Percentiles rank a stretch among this genome's conserved stretches.
Conservation (phyloP, 495 filamentous ascomycete species). For the Articulospora tetracladia region DNA sequence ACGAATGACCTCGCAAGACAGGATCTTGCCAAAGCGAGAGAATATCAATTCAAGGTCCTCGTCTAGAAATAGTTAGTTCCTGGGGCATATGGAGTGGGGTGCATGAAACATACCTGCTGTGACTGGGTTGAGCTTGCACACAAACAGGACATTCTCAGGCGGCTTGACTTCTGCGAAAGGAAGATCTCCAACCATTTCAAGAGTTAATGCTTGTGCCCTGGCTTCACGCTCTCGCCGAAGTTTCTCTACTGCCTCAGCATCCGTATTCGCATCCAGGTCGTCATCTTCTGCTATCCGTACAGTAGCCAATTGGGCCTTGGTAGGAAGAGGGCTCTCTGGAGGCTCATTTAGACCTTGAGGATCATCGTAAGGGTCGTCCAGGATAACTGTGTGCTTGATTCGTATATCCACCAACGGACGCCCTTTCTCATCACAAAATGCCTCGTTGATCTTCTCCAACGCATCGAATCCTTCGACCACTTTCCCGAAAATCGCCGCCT, state of each 20-base stretch:
- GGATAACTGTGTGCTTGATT: constrained; percentile 82
- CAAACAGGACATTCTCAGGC: constrained; percentile 94
- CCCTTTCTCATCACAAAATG: constrained; percentile 79
- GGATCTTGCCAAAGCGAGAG: constrained; percentile 90
- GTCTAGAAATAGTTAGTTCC: constrained; percentile 38
- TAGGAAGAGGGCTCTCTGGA: constrained; percentile 74
- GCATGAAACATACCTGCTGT: constrained; percentile 38
- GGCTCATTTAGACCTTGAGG: constrained; percentile 72
- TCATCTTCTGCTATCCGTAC: constrained; percentile 91
- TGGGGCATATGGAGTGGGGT: neutral
- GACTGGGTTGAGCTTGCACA: constrained; percentile 97
- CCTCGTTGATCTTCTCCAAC: constrained; percentile 87
- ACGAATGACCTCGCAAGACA: constrained; percentile 94
- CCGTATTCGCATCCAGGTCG: constrained; percentile 52
- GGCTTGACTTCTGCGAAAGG: constrained; percentile 98
- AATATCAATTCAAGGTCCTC: constrained; percentile 95
- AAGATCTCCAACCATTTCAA: constrained; percentile 97
- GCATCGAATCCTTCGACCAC: constrained; percentile 92
- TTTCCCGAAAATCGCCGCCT: constrained; percentile 89
- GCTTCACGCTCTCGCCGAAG: constrained; percentile 85
- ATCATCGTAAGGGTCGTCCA: constrained; percentile 87
- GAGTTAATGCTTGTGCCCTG: constrained; percentile 85
- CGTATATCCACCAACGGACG: constrained; percentile 87
- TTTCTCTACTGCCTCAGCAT: constrained; percentile 74
- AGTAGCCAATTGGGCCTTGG: constrained; percentile 81